These are phyloP conservation scores for Curvularia hawaiiensis DNA, from an alignment of 2,329 filamentous ascomycete species.

Conservation along the genomic window DNA sequence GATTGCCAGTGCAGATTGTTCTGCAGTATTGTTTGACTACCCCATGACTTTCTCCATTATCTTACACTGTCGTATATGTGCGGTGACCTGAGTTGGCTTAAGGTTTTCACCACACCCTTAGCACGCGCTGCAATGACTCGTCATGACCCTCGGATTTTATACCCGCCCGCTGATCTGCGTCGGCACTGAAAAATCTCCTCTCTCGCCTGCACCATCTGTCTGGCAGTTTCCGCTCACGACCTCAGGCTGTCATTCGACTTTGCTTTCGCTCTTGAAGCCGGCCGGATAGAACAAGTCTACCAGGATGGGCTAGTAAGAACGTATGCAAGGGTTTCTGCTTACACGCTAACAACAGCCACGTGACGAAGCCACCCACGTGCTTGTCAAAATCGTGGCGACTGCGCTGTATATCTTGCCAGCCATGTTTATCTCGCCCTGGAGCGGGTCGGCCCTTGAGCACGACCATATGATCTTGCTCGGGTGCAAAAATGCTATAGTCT, in stretches of 20 bases:
- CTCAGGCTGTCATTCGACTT: not conserved
- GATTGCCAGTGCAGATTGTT: constrained; percentile 3
- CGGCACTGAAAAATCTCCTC: not conserved
- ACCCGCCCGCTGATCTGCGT: constrained; percentile 19
- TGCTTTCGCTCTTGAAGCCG: not conserved
- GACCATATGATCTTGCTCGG: not conserved
- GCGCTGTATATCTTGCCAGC: not conserved
- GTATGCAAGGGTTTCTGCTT: not conserved
- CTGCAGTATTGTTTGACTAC: not conserved
- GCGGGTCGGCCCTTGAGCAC: constrained; percentile 5
- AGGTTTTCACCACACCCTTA: constrained; percentile 1
- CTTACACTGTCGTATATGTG: not conserved
- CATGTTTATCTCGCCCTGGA: not conserved
- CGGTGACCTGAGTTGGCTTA: not conserved
- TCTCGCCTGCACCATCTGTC: not conserved
- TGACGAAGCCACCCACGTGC: not conserved
- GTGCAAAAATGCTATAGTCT: constrained; percentile 2
- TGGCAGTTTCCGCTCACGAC: not conserved
- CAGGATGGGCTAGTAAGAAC: not conserved
- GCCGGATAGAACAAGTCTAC: not conserved
- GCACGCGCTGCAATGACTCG: constrained; percentile 4
- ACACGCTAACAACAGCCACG: not conserved
- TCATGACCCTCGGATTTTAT: constrained; percentile 3
- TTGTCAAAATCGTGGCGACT: not conserved
- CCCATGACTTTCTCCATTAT: not conserved